These are phyloP conservation scores for Septoria linicola DNA, from an alignment of 2,329 filamentous ascomycete genomes.

Conservation along the genomic window DNA sequence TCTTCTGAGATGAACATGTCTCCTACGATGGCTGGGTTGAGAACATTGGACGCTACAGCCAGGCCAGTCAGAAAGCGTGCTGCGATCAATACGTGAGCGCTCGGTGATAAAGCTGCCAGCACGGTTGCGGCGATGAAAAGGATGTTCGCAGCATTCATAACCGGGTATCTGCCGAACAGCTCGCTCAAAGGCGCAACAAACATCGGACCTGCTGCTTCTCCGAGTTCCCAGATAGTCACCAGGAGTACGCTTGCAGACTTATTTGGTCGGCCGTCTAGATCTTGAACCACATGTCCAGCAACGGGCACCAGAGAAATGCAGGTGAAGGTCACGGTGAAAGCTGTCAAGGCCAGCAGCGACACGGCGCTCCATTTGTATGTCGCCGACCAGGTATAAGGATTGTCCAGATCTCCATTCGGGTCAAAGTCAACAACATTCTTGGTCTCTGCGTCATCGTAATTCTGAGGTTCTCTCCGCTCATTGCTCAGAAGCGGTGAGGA, in stretches of 20 bases:
- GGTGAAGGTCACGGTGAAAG: constrained; percentile 52
- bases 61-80: constrained; percentile 47
- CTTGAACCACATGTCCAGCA: constrained; percentile 30
- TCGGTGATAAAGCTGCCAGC: constrained; percentile 42
- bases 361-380: constrained; percentile 54
- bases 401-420: constrained; percentile 47
- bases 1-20: constrained; percentile 61
- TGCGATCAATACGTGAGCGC: constrained; percentile 42
- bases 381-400: constrained; percentile 55
- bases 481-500: constrained; percentile 21
- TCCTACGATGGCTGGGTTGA: constrained; percentile 63
- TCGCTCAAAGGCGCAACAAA: constrained; percentile 49
- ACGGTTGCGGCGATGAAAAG: constrained; percentile 48
- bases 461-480: neutral
- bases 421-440: constrained; percentile 47
- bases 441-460: constrained; percentile 15
- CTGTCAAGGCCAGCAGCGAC: constrained; percentile 54
- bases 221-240: constrained; percentile 52
- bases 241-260: constrained; percentile 40
- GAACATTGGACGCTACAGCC: constrained; percentile 52
- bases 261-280: constrained; percentile 25
- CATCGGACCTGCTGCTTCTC: constrained; percentile 49
- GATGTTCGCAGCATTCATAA: constrained; percentile 44
- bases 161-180: constrained; percentile 42
- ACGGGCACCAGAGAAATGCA: constrained; percentile 36